phyloP scores from a whole-genome alignment of 208 protist genomes.

The Tritrichomonas foetus region DNA sequence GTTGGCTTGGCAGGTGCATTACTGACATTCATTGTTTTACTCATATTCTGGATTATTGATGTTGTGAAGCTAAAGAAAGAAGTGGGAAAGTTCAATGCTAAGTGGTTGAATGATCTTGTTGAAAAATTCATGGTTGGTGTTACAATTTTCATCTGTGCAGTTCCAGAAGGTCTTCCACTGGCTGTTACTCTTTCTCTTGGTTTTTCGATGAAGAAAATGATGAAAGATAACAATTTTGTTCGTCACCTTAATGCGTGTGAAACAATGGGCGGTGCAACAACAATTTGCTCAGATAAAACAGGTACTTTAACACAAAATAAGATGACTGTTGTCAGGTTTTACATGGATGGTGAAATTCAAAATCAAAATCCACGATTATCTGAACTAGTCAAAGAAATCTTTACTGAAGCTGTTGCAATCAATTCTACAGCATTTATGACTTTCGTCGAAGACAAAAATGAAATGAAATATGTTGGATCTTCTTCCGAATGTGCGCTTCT shows the following conservation, averaged over 20 bases:
- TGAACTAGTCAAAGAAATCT: not conserved
- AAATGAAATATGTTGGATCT: not conserved
- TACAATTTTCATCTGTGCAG: too few species aligned
- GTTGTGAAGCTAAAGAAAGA: not conserved
- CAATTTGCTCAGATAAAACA: too few species aligned
- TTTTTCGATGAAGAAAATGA: slow-evolving; percentile 44
- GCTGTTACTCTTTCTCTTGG: slow-evolving; percentile 90
- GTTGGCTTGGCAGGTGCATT: slow-evolving; percentile 36
- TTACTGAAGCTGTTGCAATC: not conserved
- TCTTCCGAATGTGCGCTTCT: slow-evolving; percentile 24
- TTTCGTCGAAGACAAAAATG: not conserved
- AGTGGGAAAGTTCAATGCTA: not conserved
- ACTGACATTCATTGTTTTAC: slow-evolving; percentile 41
- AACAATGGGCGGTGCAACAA: slow-evolving; percentile 80
- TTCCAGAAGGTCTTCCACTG: slow-evolving; percentile 89
- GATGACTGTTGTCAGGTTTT: slow-evolving; percentile 45
- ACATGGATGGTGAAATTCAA: slow-evolving; percentile 26
- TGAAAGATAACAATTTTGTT: slow-evolving; percentile 23
- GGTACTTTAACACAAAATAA: slow-evolving; percentile 50
- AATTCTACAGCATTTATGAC: not conserved
- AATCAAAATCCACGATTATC: not conserved
- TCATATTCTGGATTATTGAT: not conserved
- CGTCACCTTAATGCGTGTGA: slow-evolving; percentile 39
- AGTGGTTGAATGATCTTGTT: slow-evolving; percentile 23
- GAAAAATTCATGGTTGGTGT: slow-evolving; percentile 54